phyloP scores from a whole-genome alignment of 306 rosid genomes.

The Trichosanthes cucumerina region DNA sequence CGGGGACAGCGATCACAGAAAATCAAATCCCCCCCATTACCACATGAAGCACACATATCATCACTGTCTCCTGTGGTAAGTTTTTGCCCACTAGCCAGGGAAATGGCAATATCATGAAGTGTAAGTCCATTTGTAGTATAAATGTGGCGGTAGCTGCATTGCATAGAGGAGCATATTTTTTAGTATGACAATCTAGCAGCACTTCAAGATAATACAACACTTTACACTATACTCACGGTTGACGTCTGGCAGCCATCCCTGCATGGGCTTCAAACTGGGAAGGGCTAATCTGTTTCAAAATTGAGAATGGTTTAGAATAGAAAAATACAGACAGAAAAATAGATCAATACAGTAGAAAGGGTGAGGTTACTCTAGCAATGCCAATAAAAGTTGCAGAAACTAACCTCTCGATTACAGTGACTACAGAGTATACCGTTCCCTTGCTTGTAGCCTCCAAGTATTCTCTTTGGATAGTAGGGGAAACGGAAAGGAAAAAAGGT shows the following conservation, averaged over 20 bases:
- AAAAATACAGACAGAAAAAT: conserved; percentile 3
- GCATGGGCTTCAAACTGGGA: conserved; percentile 99
- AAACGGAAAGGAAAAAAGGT: neutral
- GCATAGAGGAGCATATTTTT: conserved; percentile 1
- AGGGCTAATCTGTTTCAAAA: conserved; percentile 72
- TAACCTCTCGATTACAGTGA: conserved; percentile 82
- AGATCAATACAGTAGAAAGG: neutral
- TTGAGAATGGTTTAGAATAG: conserved; percentile 9
- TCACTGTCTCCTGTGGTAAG: conserved; percentile 88
- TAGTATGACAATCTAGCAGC: conserved; percentile 19
- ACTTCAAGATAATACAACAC: conserved; percentile 3
- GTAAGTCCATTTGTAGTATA: conserved; percentile 89
- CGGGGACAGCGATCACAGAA: conserved; percentile 85
- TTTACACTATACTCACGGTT: conserved; percentile 72
- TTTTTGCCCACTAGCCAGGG: conserved; percentile 89
- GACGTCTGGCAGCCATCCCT: conserved; percentile 99
- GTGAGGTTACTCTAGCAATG: neutral
- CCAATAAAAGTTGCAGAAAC: conserved; percentile 7
- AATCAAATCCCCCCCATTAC: conserved; percentile 80
- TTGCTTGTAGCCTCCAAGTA: conserved; percentile 92
- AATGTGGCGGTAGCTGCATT: conserved; percentile 91
- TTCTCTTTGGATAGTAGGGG: conserved; percentile 27
- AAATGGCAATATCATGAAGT: conserved; percentile 92
- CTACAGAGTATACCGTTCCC: conserved; percentile 85
- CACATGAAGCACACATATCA: conserved; percentile 96